phyloP scores from a whole-genome alignment of 768 basidiomycete genomes.

The Porphyrellus cyaneotinctus region DNA sequence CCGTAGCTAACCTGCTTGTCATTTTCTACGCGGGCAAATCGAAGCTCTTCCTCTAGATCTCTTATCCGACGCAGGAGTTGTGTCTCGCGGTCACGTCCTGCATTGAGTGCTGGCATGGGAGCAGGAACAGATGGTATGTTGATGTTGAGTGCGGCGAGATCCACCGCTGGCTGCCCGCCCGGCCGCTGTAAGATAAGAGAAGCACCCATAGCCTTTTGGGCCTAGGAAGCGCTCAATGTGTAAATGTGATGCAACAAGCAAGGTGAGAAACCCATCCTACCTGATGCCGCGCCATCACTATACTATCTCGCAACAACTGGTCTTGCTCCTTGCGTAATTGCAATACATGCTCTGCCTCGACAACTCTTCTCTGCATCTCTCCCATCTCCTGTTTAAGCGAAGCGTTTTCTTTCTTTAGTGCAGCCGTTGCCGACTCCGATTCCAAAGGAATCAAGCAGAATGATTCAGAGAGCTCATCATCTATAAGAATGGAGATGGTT shows the following conservation, averaged over 20 bases:
- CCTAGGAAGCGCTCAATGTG: slow-evolving; percentile 39
- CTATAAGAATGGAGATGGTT: slow-evolving; percentile 29
- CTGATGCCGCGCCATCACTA: slow-evolving; percentile 66
- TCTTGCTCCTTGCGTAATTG: slow-evolving; percentile 77
- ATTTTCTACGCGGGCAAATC: slow-evolving; percentile 60
- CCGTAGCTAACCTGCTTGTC: slow-evolving; percentile 67
- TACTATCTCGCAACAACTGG: slow-evolving; percentile 73
- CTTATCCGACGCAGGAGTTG: slow-evolving; percentile 49
- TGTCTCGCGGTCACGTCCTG: slow-evolving; percentile 55
- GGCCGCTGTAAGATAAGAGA: slow-evolving; percentile 53
- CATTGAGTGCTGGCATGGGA: slow-evolving; percentile 46
- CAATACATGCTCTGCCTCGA: slow-evolving; percentile 57
- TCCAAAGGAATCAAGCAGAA: slow-evolving; percentile 72
- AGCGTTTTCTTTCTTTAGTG: slow-evolving; percentile 64
- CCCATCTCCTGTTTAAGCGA: slow-evolving; percentile 59
- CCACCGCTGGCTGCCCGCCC: slow-evolving; percentile 38
- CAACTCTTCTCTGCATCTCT: slow-evolving; percentile 52
- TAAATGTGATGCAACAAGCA: slow-evolving; percentile 1
- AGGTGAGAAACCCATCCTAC: slow-evolving; percentile 34
- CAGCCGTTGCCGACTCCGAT: slow-evolving; percentile 44
- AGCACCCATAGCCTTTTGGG: slow-evolving; percentile 74
- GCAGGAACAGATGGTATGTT: slow-evolving; percentile 47
- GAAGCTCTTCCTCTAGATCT: slow-evolving; percentile 79
- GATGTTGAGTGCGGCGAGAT: slow-evolving; percentile 55
- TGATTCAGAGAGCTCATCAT: slow-evolving; percentile 73